Base-by-base conservation (phyloP, 106 monocot species). In the Ottelia alismoides region DNA sequence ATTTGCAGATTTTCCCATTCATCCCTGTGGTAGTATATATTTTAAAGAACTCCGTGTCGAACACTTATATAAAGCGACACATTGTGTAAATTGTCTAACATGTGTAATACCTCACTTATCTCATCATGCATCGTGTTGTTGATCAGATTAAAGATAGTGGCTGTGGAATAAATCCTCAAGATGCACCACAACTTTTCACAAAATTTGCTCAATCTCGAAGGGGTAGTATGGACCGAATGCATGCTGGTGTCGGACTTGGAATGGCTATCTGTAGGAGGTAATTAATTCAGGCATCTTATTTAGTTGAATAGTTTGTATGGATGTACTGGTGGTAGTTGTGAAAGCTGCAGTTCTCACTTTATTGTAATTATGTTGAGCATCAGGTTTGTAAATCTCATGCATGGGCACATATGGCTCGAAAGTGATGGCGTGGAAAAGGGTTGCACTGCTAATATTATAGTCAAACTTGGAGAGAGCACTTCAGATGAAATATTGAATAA, bases 241-340 rank as follows among this genome's bases (percentile, higher is more conserved):
- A 78, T 45, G 80, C 44, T 53, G 84, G 88, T 55, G 76, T 52
- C 16, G 93, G 93, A 47, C 84, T 94, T 22, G 93, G 93, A 45
- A 78, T 94, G 50, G 93, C 93, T 21, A 83, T 94, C 28, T 88
- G 84, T 64, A 94, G 78, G 61, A 94, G 93, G 93, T 93, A 83
- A 51, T 30, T 22, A 20, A 24, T 57, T 21, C 2, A 57, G 1
- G 30, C 21, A 29, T 21, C 2, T 0, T 12, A 29, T 9, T 30
- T 22, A 25, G 35, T 27, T 58, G 21, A 18, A 49, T n/a, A n/a
- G n/a, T n/a, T n/a, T n/a, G n/a, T n/a, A n/a, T n/a, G n/a, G n/a
- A n/a, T n/a, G n/a, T n/a, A n/a, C n/a, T n/a, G n/a, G n/a, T n/a
- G n/a, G n/a, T n/a, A n/a, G n/a, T n/a, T n/a, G n/a, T n/a, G n/a